A percentile compares a stretch with the other conserved stretches of the same genome.
Evolutionary conservation across 2,329 filamentous ascomycete species (phyloP).

Genomic region (Fusarium mexicanum): DNA sequence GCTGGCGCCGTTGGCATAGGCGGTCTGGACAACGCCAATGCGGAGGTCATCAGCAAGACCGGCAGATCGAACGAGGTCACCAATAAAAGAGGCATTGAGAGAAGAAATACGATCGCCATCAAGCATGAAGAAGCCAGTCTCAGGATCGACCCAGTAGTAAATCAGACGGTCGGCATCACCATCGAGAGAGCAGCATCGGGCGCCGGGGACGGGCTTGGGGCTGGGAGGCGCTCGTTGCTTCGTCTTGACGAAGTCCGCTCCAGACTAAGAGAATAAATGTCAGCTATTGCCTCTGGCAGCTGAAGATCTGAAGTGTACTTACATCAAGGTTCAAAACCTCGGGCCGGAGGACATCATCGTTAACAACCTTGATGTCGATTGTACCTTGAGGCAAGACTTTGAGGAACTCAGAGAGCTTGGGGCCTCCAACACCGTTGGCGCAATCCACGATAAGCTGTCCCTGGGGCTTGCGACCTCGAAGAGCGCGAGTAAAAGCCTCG

Average conservation of each 20-base stretch:
- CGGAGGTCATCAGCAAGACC: conserved; percentile 83
- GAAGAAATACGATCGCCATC: conserved; percentile 98
- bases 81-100: conserved; percentile 91
- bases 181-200: conserved; percentile 89
- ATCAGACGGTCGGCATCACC: conserved; percentile 96
- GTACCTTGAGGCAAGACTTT: conserved; percentile 80
- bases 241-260: conserved; percentile 97
- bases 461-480: conserved; percentile 77
- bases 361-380: conserved; percentile 87
- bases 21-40: conserved; percentile 95
- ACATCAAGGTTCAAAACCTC: conserved; percentile 90
- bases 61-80: conserved; percentile 83
- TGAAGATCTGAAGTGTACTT: conserved; percentile 46
- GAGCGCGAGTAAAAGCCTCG: conserved; percentile 83
- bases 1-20: conserved; percentile 95
- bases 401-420: conserved; percentile 86
- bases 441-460: conserved; percentile 89
- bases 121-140: conserved; percentile 87
- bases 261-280: conserved; percentile 66
- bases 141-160: conserved; percentile 89
- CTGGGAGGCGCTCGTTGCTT: conserved; percentile 88
- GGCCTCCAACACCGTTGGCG: conserved; percentile 95
- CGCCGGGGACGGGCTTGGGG: conserved; percentile 78
- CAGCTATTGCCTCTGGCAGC: conserved; percentile 1
- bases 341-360: conserved; percentile 91